Base-by-base conservation (phyloP, 257 asterid genomes). In the Solanum tarapatanum region DNA sequence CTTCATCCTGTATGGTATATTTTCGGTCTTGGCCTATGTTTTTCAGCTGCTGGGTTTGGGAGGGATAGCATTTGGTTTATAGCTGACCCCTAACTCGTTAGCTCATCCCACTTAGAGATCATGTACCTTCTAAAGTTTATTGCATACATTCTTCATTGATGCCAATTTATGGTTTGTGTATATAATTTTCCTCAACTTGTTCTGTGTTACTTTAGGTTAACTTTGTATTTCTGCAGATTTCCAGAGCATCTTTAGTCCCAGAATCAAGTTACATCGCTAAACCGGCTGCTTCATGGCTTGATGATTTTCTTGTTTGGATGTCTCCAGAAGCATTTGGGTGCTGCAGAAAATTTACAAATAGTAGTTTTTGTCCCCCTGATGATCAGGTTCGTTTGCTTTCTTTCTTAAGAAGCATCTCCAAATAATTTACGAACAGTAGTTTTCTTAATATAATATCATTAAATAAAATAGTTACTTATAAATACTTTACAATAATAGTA, bases 231-330 rank as follows among this genome's bases (percentile, higher is more conserved):
- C 86, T 91, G 93, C 94, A 97, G 99, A 97, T 97, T 84, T 89
- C 99, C 48, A 93, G 95, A 92, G 98, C 98, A 84, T 95, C 99
- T 89, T 93, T 94, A 88, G 90, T 89, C 73, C 96, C 99, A 19
- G 96, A 95, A 91, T 93, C 98, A 43, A 97, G 99, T 89, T 94
- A 97, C 87, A 97, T 97, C 87, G 99, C 99, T 85, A 97, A 97
- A 92, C 99, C 99, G 11, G 99, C 99, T 82, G 99, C 99, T 84
- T 97, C 99, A 45, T 97, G 99, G 99, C 97, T 97, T 30, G 99
- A 97, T 68, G 99, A 97, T 92, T 97, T 93, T 93, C 98, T 97
- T 48, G 99, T 97, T 89, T 97, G 98, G 98, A 84, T 94, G 79
- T 95, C 99, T 74, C 99, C 99, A 26, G 98, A 97, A 92, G 99